Evolutionary conservation across 257 asterid genomes (phyloP), one percentile per base, ranked within the genome.

Genomic region (Marsdenia floribunda): DNA sequence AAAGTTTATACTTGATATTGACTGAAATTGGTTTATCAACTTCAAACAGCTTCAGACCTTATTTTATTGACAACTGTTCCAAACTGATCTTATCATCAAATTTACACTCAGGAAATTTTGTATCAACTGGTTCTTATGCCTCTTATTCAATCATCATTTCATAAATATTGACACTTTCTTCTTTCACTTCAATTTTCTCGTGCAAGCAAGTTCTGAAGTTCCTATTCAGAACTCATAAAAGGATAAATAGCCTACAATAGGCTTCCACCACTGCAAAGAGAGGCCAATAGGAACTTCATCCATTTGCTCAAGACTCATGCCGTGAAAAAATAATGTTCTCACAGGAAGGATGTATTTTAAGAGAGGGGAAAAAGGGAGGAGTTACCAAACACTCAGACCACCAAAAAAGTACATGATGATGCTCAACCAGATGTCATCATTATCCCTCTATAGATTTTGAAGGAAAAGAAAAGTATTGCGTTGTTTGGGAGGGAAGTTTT

Each of bases 401-500:
- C 44, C 44, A 24, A 4, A 40, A 4, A 40, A 64, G 35, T 35
- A 18, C 68, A 11, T 11, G 3, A 35, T 35, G 24, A 64, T 35
- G 47, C 22, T 18, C 70, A 18, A 38, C 3, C 1, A 18, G 24
- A 65, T 37, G 22, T 19, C 19, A 15, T 35, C 14, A n/a, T 18
- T 15, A 0, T 7, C 29, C 19, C 52, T 38, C 29, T 29, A 66
- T 19, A 66, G 52, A 9, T 66, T 66, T 38, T 6, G 16, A 8
- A 6, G 71, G 71, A n/a, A 38, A 66, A 66, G 16, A 37, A 4
- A 29, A 14, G 1, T 19, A 66, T 46, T 38, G 38, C 44, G 19
- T 68, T 18, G 53, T 26, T 59, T 18, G 40, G 60, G 37, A 74
- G 46, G 35, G 73, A 69, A 50, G 77, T 57, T 54, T 40, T n/a